Base-by-base conservation (phyloP, 1,139 yeast genomes). In the Blastobotrys proliferans region DNA sequence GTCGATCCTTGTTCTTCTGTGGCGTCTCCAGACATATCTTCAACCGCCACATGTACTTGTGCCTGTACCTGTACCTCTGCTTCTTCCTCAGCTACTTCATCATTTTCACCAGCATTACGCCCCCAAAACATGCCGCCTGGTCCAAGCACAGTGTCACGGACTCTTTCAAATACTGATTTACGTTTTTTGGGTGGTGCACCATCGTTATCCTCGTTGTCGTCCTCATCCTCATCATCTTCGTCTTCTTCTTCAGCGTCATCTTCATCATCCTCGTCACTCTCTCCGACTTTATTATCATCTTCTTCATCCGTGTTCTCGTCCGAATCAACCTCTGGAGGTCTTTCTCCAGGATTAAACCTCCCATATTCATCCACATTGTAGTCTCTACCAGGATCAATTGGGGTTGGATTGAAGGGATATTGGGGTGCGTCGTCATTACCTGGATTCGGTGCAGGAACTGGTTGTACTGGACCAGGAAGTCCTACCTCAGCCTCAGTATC, bases 231-330 rank as follows among this genome's bases (percentile, higher is more conserved):
- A 17, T 40, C 44, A 16, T 41, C 41, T 6, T 29, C 42, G 17
- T 44, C 49, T 10, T 33, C 46, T 3, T 50, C 51, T 20, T 16
- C 35, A 8, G 36, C 38, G 4, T 38, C 44, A 4, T 45, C 37
- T 4, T 31, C 35, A 2, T 35, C 26, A 3, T 38, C 39, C 4
- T 39, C 38, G 21, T 34, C 42, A 17, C 24, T 25, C 8, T 35
- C 47, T 4, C 20, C 27, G 13, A 27, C 43, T 3, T 34, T 24
- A 30, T 32, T 41, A n/a, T 35, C 34, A 2, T 26, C 38, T 6
- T 9, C 29, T 1, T 38, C 38, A n/a, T 18, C 14, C 13, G n/a
- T 30, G 5, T 39, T 34, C 17, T 44, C 34, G 9, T 14, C n/a
- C 13, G 18, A 29, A 22, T 9, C 5, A 13, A 16, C n/a, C 25